A percentile compares a stretch with the other conserved stretches of the same genome.
Evolutionary conservation across 306 rosid genomes (phyloP).

Genomic region (Fragaria ananassa): DNA sequence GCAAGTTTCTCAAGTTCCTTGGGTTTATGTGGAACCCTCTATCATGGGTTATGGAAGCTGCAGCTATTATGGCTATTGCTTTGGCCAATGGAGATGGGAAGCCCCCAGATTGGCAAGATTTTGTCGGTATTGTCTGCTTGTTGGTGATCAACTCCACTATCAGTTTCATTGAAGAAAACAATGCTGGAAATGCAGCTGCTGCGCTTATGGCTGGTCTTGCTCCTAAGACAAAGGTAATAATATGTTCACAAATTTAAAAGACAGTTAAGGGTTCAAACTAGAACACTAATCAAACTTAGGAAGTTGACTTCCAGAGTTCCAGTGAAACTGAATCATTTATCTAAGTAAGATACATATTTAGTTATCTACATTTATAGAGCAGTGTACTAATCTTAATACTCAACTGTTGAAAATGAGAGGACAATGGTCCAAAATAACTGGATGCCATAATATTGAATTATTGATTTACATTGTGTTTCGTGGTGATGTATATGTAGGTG

Average conservation of each 20-base stretch:
- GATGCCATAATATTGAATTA: background rate
- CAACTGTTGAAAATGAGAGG: background rate
- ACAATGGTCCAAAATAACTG: background rate
- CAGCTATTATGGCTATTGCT: conserved; percentile 93
- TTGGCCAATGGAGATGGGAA: conserved; percentile 81
- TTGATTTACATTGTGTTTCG: conserved; percentile 18
- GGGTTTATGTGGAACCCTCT: conserved; percentile 99
- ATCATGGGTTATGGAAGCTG: conserved; percentile 99
- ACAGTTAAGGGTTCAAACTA: background rate
- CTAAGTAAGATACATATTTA: background rate
- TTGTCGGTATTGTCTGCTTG: conserved; percentile 77
- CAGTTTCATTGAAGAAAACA: conserved; percentile 97
- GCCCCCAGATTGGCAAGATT: conserved; percentile 99
- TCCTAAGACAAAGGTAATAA: conserved; percentile 83
- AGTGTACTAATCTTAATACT: background rate
- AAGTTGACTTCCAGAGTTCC: background rate
- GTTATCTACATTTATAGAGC: background rate
- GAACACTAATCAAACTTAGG: background rate
- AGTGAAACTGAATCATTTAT: background rate
- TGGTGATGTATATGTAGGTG: conserved; percentile 45
- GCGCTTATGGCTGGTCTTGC: conserved; percentile 99
- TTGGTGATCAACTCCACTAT: conserved; percentile 91
- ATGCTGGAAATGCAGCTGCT: conserved; percentile 98
- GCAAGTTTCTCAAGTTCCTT: conserved; percentile 89
- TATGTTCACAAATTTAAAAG: background rate